phyloP scores from a whole-genome alignment of 2,329 filamentous ascomycete species.

The Trichoderma harzianum region DNA sequence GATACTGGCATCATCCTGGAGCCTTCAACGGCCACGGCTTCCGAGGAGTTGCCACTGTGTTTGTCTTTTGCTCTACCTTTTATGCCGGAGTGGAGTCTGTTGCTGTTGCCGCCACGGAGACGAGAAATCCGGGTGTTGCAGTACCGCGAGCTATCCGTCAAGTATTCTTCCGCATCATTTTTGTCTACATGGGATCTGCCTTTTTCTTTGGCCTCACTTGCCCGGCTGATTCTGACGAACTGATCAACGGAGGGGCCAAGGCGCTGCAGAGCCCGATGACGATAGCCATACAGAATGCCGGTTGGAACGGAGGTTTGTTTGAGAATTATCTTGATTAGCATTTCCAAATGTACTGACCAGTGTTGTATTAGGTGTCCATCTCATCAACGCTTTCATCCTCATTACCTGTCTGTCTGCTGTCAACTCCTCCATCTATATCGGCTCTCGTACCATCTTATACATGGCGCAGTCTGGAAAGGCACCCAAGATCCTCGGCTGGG shows the following conservation, averaged over 20 bases:
- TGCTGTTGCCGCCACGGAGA: conserved; percentile 61
- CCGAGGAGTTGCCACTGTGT: conserved; percentile 61
- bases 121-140: conserved; percentile 53
- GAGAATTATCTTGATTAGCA: accelerated
- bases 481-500: conserved; percentile 65
- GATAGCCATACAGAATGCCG: conserved; percentile 69
- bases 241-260: conserved; percentile 59
- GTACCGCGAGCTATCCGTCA: conserved; percentile 58
- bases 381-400: conserved; percentile 76
- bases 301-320: conserved; percentile 59
- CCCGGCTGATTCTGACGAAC: conserved; percentile 61
- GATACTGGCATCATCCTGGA: conserved; percentile 69
- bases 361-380: conserved; percentile 50
- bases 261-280: conserved; percentile 72
- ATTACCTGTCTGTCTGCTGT: conserved; percentile 68
- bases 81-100: conserved; percentile 65
- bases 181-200: conserved; percentile 65
- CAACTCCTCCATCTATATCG: conserved; percentile 76
- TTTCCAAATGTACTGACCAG: neutral
- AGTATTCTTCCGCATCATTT: conserved; percentile 59
- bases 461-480: conserved; percentile 73
- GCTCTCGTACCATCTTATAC: conserved; percentile 69
- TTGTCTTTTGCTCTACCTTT: conserved; percentile 67
- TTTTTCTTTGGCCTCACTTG: conserved; percentile 75
- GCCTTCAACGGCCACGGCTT: conserved; percentile 66